A percentile compares a stretch with the other conserved stretches of the same genome.
Evolutionary conservation across 192 early-diverging fungal species (phyloP).

Genomic region (Dissophora ornata): DNA sequence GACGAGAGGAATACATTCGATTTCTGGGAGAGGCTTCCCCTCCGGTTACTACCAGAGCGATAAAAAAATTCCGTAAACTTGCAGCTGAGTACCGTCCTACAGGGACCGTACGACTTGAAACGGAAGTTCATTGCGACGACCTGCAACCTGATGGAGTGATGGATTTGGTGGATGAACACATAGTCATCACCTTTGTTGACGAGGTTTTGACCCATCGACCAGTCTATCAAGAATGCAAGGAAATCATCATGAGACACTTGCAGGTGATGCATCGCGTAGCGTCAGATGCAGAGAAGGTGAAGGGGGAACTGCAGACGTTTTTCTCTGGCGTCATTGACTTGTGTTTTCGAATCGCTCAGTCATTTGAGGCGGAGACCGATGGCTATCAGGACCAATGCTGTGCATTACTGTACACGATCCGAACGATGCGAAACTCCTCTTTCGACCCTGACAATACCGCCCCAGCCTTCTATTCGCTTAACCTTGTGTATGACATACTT

Average conservation of each 20-base stretch:
- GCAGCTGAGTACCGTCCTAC: neutral
- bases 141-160: no score
- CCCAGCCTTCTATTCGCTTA: no score
- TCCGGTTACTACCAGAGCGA: neutral
- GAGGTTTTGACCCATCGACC: conserved; percentile 1
- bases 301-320: neutral
- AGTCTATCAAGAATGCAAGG: neutral
- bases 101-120: neutral
- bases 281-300: neutral
- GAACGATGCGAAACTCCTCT: neutral
- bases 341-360: neutral
- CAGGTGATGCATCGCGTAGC: neutral
- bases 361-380: neutral
- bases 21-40: neutral
- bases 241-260: neutral
- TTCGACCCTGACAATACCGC: neutral
- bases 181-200: neutral
- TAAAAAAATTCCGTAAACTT: neutral
- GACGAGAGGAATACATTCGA: neutral
- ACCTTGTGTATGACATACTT: no score
- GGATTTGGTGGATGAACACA: neutral
- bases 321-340: neutral
- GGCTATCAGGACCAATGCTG: neutral
- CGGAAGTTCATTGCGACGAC: neutral
- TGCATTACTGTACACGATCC: neutral